These are phyloP conservation scores for Davidsoniella virescens DNA, from an alignment of 2,329 filamentous ascomycete species.

Conservation along the genomic window DNA sequence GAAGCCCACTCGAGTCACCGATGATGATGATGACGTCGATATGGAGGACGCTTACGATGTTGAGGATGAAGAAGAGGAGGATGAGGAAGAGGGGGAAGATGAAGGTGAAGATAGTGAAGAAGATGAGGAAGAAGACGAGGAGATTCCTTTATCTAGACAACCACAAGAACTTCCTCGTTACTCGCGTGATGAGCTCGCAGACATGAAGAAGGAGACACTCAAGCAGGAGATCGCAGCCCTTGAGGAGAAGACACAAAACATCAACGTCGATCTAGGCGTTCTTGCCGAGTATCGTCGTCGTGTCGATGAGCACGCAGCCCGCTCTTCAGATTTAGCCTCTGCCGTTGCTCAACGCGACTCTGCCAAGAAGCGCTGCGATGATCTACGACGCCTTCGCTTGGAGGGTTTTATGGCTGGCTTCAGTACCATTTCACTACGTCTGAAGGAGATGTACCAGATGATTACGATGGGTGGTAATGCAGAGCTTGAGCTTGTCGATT, in stretches of 20 bases:
- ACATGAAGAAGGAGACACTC: constrained; percentile 45
- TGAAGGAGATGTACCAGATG: constrained; percentile 99
- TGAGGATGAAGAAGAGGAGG: constrained; percentile 17
- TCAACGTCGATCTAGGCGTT: constrained; percentile 76
- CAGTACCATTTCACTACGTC: constrained; percentile 74
- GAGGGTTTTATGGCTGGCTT: constrained; percentile 99
- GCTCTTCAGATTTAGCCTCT: constrained; percentile 67
- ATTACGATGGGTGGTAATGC: constrained; percentile 99
- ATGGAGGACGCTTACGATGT: constrained; percentile 9
- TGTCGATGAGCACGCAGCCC: constrained; percentile 64
- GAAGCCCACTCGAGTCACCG: constrained; percentile 1
- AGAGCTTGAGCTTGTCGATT: constrained; percentile 92
- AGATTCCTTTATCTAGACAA: constrained; percentile 18
- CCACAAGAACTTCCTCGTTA: constrained; percentile 57
- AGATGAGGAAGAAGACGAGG: constrained; percentile 18
- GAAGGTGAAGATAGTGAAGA: constrained; percentile 10
- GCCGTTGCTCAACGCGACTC: constrained; percentile 66
- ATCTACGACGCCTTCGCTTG: constrained; percentile 73
- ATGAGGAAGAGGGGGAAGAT: constrained; percentile 14
- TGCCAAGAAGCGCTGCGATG: constrained; percentile 84
- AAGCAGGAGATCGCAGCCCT: constrained; percentile 46
- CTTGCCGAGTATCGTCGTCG: constrained; percentile 76
- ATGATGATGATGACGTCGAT: constrained; percentile 16
- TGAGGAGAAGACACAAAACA: constrained; percentile 61
- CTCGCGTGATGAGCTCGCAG: constrained; percentile 52